These are phyloP conservation scores for Podaxis sp. DNA, from an alignment of 768 basidiomycete genomes.

Conservation along the genomic window DNA sequence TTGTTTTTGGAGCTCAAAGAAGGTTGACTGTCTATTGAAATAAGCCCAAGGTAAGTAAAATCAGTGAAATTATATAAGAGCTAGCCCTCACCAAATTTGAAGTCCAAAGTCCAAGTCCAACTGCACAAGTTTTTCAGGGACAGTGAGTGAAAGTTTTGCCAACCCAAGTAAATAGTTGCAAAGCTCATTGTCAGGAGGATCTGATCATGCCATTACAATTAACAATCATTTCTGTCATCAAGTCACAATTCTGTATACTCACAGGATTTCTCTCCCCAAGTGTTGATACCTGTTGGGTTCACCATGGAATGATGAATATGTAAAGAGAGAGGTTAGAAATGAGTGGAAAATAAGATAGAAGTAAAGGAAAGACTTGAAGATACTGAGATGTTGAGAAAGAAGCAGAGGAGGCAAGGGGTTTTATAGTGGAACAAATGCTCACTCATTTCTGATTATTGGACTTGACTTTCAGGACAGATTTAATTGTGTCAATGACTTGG, in stretches of 20 bases:
- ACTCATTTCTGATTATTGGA: too few relatives aligned
- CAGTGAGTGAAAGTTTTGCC: not conserved
- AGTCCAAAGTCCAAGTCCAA: not conserved
- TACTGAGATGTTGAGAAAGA: not conserved
- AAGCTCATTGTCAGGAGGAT: constrained; percentile 6
- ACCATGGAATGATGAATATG: not conserved
- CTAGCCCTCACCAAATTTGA: not conserved
- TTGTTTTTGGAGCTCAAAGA: not conserved
- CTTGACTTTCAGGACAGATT: too few relatives aligned
- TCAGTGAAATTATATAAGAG: not conserved
- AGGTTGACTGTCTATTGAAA: not conserved
- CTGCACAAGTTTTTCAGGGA: not conserved
- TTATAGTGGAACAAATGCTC: too few relatives aligned
- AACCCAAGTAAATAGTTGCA: not conserved
- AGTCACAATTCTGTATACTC: not conserved
- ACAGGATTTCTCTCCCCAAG: constrained; percentile 7
- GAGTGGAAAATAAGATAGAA: too few relatives aligned
- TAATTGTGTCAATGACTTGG: too few relatives aligned
- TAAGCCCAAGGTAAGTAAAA: not conserved
- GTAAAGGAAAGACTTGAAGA: too few relatives aligned
- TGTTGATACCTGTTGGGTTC: constrained; percentile 3
- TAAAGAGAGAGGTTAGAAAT: not conserved
- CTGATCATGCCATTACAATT: not conserved
- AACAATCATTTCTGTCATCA: too few relatives aligned
- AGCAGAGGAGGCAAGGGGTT: not conserved